These are phyloP conservation scores for Raddia guianensis DNA, from an alignment of 176 grass and related monocot genomes.

Conservation along the genomic window DNA sequence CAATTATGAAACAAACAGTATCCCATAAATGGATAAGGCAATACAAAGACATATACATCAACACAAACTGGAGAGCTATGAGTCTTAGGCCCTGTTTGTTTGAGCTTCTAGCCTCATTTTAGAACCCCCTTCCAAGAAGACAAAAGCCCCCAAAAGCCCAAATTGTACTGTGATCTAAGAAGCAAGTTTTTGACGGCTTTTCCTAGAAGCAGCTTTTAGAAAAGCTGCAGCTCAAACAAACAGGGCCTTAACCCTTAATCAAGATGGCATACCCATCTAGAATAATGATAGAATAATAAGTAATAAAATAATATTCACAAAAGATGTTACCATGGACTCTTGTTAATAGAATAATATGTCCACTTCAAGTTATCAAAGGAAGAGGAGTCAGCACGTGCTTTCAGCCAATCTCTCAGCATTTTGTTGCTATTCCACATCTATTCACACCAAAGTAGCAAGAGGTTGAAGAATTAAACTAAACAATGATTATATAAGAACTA, in stretches of 20 bases:
- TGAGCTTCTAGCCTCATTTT: no score
- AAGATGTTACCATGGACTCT: constrained; percentile 86
- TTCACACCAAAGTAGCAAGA: constrained; percentile 45
- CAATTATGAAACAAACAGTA: constrained; percentile 11
- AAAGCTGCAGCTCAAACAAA: no score
- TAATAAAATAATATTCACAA: constrained; percentile 20
- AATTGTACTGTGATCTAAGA: no score
- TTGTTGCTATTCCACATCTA: constrained; percentile 84
- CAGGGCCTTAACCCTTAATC: constrained; percentile 1
- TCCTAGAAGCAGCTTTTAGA: no score
- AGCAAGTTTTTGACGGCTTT: no score
- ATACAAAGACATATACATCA: not conserved
- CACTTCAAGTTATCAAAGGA: constrained; percentile 77
- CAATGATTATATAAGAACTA: not conserved
- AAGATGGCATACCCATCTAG: not conserved
- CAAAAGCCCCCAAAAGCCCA: no score
- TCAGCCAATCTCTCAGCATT: constrained; percentile 78
- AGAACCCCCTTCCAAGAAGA: no score
- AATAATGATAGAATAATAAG: constrained; percentile 1
- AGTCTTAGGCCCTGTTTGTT: not conserved
- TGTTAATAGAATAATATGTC: constrained; percentile 93
- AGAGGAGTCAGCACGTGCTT: constrained; percentile 65
- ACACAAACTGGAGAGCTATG: not conserved
- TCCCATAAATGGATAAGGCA: constrained; percentile 2
- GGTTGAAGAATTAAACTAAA: constrained; percentile 6